Conservation (phyloP, 1,139 yeast genomes). For the Sugiyamaella castrensis region DNA sequence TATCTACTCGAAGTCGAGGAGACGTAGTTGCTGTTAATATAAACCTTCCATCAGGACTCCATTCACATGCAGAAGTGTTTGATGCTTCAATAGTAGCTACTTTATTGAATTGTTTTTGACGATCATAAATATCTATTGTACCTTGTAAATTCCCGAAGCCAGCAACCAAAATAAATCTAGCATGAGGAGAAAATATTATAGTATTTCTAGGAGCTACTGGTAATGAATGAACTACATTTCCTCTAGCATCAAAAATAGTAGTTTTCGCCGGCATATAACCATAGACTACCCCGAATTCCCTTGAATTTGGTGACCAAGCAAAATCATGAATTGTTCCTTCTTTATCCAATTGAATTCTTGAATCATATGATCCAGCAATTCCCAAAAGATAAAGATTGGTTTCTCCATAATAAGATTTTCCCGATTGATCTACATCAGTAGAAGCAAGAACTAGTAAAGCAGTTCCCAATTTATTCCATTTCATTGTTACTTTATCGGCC, state of each 20-base stretch:
- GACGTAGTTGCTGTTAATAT: constrained; percentile 95
- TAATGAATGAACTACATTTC: constrained; percentile 77
- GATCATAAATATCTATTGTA: constrained; percentile 90
- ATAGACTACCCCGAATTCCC: constrained; percentile 95
- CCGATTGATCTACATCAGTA: constrained; percentile 92
- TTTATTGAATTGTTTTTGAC: constrained; percentile 79
- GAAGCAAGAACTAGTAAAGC: constrained; percentile 90
- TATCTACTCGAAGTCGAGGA: constrained; percentile 95
- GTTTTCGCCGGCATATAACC: constrained; percentile 98
- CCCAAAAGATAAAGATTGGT: constrained; percentile 88
- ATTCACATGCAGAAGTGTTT: constrained; percentile 90
- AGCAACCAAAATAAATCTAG: constrained; percentile 84
- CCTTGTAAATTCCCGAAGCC: constrained; percentile 99
- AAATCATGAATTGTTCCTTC: constrained; percentile 98
- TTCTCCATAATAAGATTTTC: constrained; percentile 95
- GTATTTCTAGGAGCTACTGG: constrained; percentile 91
- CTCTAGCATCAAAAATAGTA: constrained; percentile 91
- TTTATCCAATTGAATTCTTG: constrained; percentile 78
- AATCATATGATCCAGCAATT: constrained; percentile 88
- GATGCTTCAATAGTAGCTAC: constrained; percentile 84
- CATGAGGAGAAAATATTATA: constrained; percentile 89
- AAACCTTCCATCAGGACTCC: constrained; percentile 98
- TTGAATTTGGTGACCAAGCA: constrained; percentile 94
- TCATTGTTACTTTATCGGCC: constrained; percentile 88
- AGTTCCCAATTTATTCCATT: constrained; percentile 94